These are phyloP conservation scores for Amaranthus cruentus DNA, from an alignment of 148 eudicot species.

Conservation along the genomic window DNA sequence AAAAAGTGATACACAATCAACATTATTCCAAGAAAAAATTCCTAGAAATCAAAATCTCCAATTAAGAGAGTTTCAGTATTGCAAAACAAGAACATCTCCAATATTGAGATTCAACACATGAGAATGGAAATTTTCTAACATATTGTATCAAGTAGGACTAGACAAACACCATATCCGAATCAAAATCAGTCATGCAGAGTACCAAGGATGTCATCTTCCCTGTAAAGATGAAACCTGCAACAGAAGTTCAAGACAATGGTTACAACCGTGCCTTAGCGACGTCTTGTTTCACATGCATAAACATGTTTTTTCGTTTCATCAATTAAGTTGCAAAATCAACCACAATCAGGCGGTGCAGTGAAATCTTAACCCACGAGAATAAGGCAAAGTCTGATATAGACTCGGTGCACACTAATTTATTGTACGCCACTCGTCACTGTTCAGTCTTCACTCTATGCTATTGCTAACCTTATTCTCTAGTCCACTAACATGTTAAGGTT, in stretches of 20 bases:
- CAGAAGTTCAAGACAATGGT: neutral
- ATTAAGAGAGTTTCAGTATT: neutral
- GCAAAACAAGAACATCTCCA: neutral
- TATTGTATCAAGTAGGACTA: neutral
- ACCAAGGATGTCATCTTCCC: conserved; percentile 66
- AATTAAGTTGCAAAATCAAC: neutral
- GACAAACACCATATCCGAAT: neutral
- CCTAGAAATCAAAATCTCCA: neutral
- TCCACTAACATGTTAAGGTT: too few relatives aligned
- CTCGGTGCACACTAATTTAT: too few relatives aligned
- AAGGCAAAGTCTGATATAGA: too few relatives aligned
- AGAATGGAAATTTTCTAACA: neutral
- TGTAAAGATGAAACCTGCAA: conserved; percentile 54
- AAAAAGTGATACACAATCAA: neutral
- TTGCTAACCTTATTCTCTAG: too few relatives aligned
- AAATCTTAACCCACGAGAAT: too few relatives aligned
- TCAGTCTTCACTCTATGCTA: too few relatives aligned
- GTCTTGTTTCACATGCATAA: neutral
- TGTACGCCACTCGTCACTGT: too few relatives aligned
- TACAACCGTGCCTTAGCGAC: neutral
- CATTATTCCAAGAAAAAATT: neutral
- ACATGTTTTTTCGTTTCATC: neutral
- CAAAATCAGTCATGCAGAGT: conserved; percentile 46
- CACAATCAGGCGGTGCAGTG: neutral
- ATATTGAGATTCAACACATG: neutral